phyloP scores from a whole-genome alignment of 225 moss, liverwort and hornwort genomes.

The Polytrichum formosum region DNA sequence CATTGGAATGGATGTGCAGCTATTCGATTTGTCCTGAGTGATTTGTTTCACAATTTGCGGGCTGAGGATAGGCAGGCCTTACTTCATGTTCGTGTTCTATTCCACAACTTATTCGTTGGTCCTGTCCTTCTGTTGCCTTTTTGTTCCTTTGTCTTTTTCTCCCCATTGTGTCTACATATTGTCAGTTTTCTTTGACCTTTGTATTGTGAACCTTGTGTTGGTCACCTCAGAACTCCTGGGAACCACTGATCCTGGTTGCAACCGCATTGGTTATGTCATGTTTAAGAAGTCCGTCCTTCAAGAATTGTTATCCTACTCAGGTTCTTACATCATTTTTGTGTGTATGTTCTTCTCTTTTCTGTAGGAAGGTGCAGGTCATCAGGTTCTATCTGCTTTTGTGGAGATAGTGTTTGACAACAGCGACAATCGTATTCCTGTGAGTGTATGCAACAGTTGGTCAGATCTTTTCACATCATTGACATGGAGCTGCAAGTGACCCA shows the following conservation, averaged over 20 bases:
- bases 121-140: neutral
- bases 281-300: too few species aligned
- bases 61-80: slow-evolving; percentile 94
- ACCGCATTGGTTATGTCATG: too few species aligned
- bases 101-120: slow-evolving; percentile 1
- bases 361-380: slow-evolving; percentile 93
- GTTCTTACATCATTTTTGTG: too few species aligned
- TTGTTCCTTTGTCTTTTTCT: neutral
- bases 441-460: slow-evolving; percentile 7
- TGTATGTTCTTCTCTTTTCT: slow-evolving; percentile 6
- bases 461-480: too few species aligned
- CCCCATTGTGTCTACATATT: neutral
- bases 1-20: slow-evolving; percentile 43
- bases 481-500: too few species aligned
- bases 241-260: too few species aligned
- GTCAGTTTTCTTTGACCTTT: too few species aligned
- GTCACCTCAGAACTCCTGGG: too few species aligned
- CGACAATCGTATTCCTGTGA: slow-evolving; percentile 93
- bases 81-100: slow-evolving; percentile 64
- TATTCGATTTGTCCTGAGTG: slow-evolving; percentile 91
- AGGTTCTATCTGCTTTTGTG: slow-evolving; percentile 95
- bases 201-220: neutral
- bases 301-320: too few species aligned
- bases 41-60: slow-evolving; percentile 88
- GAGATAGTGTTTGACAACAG: slow-evolving; percentile 96